These are phyloP conservation scores for Candida anglica DNA, from an alignment of 805 yeast species.

Conservation along the genomic window DNA sequence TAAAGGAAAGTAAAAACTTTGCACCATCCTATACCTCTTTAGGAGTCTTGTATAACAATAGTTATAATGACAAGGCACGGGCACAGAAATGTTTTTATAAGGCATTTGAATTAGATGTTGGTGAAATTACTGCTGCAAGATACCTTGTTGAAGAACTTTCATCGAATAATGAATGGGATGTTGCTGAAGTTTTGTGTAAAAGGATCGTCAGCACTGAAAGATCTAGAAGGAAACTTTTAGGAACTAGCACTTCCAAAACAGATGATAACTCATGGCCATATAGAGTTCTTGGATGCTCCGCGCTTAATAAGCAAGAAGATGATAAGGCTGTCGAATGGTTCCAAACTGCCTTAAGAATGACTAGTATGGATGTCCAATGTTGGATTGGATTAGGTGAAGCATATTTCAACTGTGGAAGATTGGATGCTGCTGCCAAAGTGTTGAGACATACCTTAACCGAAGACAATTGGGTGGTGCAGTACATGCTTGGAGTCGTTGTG, in stretches of 20 bases:
- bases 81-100: slow-evolving; percentile 85
- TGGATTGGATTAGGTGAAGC: slow-evolving; percentile 99
- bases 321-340: slow-evolving; percentile 83
- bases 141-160: slow-evolving; percentile 71
- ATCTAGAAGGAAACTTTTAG: slow-evolving; percentile 41
- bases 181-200: slow-evolving; percentile 70
- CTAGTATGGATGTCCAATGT: slow-evolving; percentile 65
- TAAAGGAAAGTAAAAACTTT: slow-evolving; percentile 58
- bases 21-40: slow-evolving; percentile 82
- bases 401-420: slow-evolving; percentile 76
- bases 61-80: slow-evolving; percentile 54
- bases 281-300: slow-evolving; percentile 76
- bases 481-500: slow-evolving; percentile 63
- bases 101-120: slow-evolving; percentile 82
- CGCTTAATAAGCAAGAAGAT: slow-evolving; percentile 67
- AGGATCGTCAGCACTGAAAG: slow-evolving; percentile 62
- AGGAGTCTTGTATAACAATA: slow-evolving; percentile 66
- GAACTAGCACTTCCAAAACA: slow-evolving; percentile 9
- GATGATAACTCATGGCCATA: slow-evolving; percentile 69
- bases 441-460: slow-evolving; percentile 60
- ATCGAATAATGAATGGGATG: slow-evolving; percentile 69
- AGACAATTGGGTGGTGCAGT: slow-evolving; percentile 59
- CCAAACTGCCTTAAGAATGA: slow-evolving; percentile 75
- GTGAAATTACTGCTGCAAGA: slow-evolving; percentile 71
- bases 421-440: slow-evolving; percentile 83